A percentile compares a stretch with the other conserved stretches of the same genome.
These are phyloP conservation scores for Suhomyces tanzawaensis DNA, from an alignment of 805 yeast genomes.

Conservation along the genomic window DNA sequence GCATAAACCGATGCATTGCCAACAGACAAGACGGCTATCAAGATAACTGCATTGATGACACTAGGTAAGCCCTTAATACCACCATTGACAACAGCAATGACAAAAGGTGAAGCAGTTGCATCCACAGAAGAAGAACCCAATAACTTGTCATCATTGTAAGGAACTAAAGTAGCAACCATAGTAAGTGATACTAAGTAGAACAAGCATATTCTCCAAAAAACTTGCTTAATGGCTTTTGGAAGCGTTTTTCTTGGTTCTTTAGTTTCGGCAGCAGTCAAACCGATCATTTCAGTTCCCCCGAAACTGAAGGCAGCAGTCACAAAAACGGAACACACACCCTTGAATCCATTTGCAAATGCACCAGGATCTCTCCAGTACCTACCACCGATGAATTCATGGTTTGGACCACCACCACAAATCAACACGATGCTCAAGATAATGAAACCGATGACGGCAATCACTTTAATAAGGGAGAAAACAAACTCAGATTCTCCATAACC, in stretches of 20 bases:
- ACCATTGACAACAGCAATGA: conserved; percentile 62
- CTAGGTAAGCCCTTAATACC: conserved; percentile 64
- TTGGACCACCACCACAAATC: conserved; percentile 54
- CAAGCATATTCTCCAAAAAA: conserved; percentile 39
- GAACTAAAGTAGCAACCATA: conserved; percentile 23
- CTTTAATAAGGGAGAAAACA: conserved; percentile 45
- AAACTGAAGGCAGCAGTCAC: conserved; percentile 42
- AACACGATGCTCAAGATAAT: conserved; percentile 46
- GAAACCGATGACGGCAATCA: conserved; percentile 48
- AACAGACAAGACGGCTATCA: conserved; percentile 67
- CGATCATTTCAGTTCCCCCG: conserved; percentile 40
- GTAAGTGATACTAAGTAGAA: conserved; percentile 31
- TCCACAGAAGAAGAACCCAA: conserved; percentile 48
- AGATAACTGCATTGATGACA: conserved; percentile 63
- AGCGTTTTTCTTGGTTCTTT: conserved; percentile 33
- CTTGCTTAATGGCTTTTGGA: conserved; percentile 41
- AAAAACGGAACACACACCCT: conserved; percentile 38
- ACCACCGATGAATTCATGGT: conserved; percentile 48
- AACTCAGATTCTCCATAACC: conserved; percentile 60
- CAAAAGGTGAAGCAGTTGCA: conserved; percentile 74
- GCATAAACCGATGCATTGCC: conserved; percentile 70
- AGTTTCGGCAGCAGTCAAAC: conserved; percentile 41
- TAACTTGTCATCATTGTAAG: conserved; percentile 21
- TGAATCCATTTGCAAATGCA: conserved; percentile 46
- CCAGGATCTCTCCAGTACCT: conserved; percentile 56